Conservation (phyloP, 805 yeast species). For the Naumovozyma baii region DNA sequence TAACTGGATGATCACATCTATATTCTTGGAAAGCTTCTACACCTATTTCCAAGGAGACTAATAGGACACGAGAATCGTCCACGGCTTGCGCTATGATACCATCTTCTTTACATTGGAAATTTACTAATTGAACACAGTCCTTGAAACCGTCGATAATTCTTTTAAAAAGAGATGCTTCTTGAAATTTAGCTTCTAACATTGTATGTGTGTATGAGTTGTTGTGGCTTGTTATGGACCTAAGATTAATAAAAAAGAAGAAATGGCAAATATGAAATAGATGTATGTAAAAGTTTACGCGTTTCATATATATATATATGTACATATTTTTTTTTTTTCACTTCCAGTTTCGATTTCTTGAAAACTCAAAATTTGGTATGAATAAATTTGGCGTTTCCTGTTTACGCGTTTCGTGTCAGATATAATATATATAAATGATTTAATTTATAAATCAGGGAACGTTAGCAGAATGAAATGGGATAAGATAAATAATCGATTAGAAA, state of each 20-base stretch:
- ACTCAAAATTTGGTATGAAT: no score
- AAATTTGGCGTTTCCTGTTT: no score
- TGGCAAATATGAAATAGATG: not conserved
- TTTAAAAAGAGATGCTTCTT: slow-evolving; percentile 83
- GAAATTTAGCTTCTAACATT: slow-evolving; percentile 97
- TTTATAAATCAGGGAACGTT: no score
- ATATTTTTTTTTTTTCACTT: no score
- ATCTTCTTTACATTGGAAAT: slow-evolving; percentile 90
- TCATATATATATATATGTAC: not conserved
- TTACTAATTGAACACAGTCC: slow-evolving; percentile 90
- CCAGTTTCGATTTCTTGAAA: no score
- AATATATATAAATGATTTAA: no score
- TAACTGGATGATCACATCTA: slow-evolving; percentile 90
- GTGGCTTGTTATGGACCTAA: not conserved
- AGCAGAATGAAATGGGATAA: no score
- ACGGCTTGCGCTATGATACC: slow-evolving; percentile 97
- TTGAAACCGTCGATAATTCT: slow-evolving; percentile 88
- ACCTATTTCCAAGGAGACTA: slow-evolving; percentile 81
- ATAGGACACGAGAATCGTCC: slow-evolving; percentile 90
- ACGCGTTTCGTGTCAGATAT: no score
- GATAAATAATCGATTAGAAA: no score
- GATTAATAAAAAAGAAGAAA: not conserved
- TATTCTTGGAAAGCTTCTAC: slow-evolving; percentile 81
- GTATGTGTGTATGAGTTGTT: slow-evolving; percentile 1
- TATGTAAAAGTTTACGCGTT: not conserved